These are phyloP conservation scores for Nelumbo lutea DNA, from an alignment of 164 flowering plant species.

Conservation along the genomic window DNA sequence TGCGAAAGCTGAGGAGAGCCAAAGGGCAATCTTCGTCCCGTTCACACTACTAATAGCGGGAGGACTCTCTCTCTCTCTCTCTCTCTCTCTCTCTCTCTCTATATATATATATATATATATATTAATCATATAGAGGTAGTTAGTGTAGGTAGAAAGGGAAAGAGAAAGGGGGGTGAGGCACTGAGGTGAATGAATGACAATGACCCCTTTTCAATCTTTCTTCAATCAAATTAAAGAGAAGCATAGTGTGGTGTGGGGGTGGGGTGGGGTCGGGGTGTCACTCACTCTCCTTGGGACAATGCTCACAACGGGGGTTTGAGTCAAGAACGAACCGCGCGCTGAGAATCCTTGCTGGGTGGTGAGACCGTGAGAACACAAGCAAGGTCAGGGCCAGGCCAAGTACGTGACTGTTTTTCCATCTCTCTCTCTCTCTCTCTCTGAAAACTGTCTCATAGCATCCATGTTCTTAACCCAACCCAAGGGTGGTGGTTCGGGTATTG, in stretches of 20 bases:
- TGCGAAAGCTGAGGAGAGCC: conserved; percentile 48
- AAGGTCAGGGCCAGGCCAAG: not conserved
- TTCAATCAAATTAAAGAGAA: no score
- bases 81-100: no score
- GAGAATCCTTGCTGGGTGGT: conserved; percentile 51
- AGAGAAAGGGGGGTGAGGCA: no score
- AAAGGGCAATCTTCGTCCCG: not conserved
- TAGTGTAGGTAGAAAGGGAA: no score
- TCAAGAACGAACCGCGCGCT: conserved; percentile 99
- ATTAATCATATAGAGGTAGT: no score
- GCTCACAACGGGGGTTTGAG: conserved; percentile 46
- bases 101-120: no score
- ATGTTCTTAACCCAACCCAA: conserved; percentile 35
- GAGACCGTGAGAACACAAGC: conserved; percentile 11
- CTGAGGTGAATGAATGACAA: no score
- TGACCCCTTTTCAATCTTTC: no score
- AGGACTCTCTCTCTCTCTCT: no score
- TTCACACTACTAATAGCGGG: no score
- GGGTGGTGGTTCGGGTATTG: conserved; percentile 99
- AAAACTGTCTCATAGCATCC: not conserved
- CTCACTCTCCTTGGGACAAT: conserved; percentile 1
- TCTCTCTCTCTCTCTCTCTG: no score
- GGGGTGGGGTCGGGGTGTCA: not conserved
- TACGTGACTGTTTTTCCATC: not conserved
- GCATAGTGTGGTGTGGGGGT: no score